Percentiles rank a stretch among this genome's conserved stretches.
Conservation (phyloP, 2,329 filamentous ascomycete genomes). For the Lachnellula cervina region DNA sequence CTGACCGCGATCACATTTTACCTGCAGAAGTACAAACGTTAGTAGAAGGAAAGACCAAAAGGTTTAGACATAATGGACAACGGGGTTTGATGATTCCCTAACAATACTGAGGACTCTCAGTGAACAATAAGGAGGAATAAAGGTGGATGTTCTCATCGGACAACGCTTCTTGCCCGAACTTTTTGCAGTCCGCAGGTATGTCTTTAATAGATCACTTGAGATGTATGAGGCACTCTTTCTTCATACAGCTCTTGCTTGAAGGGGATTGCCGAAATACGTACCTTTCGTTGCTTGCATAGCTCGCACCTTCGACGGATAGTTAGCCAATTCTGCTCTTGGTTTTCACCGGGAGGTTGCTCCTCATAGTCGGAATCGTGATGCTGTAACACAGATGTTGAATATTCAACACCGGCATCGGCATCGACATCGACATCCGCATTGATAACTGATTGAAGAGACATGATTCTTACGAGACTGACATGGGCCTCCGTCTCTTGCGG, state of each 20-base stretch:
- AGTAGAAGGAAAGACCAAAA: background rate
- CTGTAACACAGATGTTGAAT: constrained; percentile 10
- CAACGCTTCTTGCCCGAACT: background rate
- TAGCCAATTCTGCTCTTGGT: constrained; percentile 27
- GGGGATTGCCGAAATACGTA: constrained; percentile 33
- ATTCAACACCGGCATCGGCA: constrained; percentile 11
- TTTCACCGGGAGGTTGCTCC: constrained; percentile 11
- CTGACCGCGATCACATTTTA: constrained; percentile 72
- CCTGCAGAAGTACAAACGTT: constrained; percentile 36
- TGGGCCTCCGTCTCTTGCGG: constrained; percentile 43
- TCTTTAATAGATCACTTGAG: background rate
- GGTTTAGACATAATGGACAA: too few species aligned
- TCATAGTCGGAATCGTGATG: constrained; percentile 9
- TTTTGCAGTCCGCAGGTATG: background rate
- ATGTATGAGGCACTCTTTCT: background rate
- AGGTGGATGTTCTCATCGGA: background rate
- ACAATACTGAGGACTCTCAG: too few species aligned
- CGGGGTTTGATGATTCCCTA: too few species aligned
- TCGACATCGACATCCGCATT: constrained; percentile 2
- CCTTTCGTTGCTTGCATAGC: constrained; percentile 76
- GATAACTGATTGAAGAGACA: constrained; percentile 24
- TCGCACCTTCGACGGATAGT: constrained; percentile 54
- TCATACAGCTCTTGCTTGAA: background rate
- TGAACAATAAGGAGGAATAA: too few species aligned
- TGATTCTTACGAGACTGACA: constrained; percentile 44